These are phyloP conservation scores for Volvox reticuliferus DNA, from an alignment of 139 green algal genomes.

Conservation along the genomic window DNA sequence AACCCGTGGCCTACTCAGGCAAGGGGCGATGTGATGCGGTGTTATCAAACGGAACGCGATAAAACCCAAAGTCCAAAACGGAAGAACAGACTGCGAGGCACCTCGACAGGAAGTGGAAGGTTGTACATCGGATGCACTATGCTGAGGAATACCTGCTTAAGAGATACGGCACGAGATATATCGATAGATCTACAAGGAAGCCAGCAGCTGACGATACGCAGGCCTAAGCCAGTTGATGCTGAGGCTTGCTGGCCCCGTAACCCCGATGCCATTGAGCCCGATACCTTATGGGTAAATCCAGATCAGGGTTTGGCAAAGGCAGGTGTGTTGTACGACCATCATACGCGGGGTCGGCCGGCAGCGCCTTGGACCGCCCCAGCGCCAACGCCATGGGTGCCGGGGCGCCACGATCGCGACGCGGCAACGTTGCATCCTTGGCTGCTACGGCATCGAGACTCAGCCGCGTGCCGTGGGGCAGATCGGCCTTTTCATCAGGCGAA, in stretches of 20 bases:
- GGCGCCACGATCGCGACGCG: neutral
- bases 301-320: constrained; percentile 44
- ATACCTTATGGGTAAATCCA: constrained; percentile 41
- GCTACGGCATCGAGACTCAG: constrained; percentile 25
- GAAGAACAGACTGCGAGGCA: too few relatives aligned
- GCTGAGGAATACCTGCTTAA: too few relatives aligned
- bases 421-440: constrained; percentile 35
- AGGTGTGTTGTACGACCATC: constrained; percentile 39
- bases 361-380: neutral
- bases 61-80: neutral
- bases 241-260: too few relatives aligned
- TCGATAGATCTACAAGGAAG: too few relatives aligned
- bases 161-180: too few relatives aligned
- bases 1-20: neutral
- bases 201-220: too few relatives aligned
- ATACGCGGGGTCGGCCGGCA: constrained; percentile 11
- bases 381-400: neutral
- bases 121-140: too few relatives aligned
- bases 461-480: constrained; percentile 38
- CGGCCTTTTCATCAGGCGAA: neutral
- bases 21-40: neutral
- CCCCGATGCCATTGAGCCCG: neutral
- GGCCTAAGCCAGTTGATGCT: too few relatives aligned
- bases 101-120: too few relatives aligned
- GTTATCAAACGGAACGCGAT: neutral